Conservation (phyloP, 2,329 filamentous ascomycete genomes). For the Lachnellula arida region DNA sequence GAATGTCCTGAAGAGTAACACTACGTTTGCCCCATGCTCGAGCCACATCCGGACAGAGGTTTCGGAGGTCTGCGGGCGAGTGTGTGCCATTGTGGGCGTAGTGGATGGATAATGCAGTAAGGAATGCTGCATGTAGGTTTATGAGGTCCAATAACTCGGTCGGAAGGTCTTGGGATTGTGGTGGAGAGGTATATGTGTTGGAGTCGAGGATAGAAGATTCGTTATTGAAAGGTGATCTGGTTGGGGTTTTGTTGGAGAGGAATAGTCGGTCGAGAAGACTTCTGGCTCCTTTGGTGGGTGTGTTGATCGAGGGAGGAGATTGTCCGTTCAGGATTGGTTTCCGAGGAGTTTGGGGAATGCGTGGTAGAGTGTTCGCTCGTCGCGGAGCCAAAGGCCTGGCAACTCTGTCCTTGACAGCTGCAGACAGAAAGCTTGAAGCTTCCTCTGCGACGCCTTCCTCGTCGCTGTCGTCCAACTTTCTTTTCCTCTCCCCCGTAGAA, state of each 20-base stretch:
- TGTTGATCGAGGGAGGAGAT: constrained; percentile 19
- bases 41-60: constrained; percentile 58
- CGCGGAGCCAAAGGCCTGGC: constrained; percentile 14
- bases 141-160: constrained; percentile 55
- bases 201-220: constrained; percentile 15
- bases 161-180: constrained; percentile 35
- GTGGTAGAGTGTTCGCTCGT: constrained; percentile 5
- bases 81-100: constrained; percentile 62
- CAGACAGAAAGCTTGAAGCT: constrained; percentile 7
- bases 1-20: constrained; percentile 61
- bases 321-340: constrained; percentile 16
- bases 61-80: constrained; percentile 58
- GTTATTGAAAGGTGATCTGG: constrained; percentile 14
- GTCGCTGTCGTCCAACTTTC: constrained; percentile 20
- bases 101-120: constrained; percentile 64
- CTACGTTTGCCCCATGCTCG: constrained; percentile 68
- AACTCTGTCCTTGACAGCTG: constrained; percentile 6
- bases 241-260: constrained; percentile 23
- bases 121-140: constrained; percentile 60
- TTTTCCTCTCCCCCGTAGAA: constrained; percentile 32
- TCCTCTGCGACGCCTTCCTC: constrained; percentile 16
- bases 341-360: constrained; percentile 24
- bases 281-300: constrained; percentile 30
- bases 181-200: constrained; percentile 4
- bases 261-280: constrained; percentile 29